Evolutionary conservation across 495 filamentous ascomycete species (phyloP).

Genomic region (Talaromyces ruber): DNA sequence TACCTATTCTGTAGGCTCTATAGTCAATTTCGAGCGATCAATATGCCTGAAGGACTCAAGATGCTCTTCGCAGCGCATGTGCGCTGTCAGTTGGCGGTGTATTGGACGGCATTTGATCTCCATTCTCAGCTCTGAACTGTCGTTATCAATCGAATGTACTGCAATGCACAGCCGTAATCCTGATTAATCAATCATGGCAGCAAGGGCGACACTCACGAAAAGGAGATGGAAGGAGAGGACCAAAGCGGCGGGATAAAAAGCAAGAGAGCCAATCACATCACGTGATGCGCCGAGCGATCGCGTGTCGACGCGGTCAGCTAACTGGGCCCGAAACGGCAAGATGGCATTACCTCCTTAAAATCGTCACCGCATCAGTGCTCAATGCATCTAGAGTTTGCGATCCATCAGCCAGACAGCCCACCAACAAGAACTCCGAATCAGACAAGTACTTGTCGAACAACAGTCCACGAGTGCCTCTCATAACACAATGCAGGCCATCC

Average conservation of each 20-base stretch:
- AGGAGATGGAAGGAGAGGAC: background rate
- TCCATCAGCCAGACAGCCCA: background rate
- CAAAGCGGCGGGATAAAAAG: background rate
- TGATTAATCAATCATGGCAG: background rate
- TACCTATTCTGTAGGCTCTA: background rate
- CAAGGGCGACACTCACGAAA: background rate
- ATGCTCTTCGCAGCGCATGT: background rate
- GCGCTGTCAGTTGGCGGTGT: background rate
- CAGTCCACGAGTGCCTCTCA: background rate
- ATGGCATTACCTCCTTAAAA: background rate
- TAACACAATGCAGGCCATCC: slow-evolving; percentile 6
- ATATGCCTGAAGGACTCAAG: background rate
- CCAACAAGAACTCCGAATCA: background rate
- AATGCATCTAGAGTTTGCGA: background rate
- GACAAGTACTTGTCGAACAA: background rate
- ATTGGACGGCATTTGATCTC: background rate
- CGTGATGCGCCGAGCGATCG: background rate
- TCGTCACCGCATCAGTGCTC: background rate
- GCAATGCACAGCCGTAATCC: background rate
- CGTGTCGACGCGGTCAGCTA: background rate
- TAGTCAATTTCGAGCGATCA: background rate
- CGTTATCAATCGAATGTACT: background rate
- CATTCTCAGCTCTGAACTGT: background rate
- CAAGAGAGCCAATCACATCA: background rate
- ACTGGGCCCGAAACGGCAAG: background rate